These are phyloP conservation scores for Pseudonitzschia delicatissima DNA, from an alignment of 108 stramenopile genomes.

Conservation along the genomic window DNA sequence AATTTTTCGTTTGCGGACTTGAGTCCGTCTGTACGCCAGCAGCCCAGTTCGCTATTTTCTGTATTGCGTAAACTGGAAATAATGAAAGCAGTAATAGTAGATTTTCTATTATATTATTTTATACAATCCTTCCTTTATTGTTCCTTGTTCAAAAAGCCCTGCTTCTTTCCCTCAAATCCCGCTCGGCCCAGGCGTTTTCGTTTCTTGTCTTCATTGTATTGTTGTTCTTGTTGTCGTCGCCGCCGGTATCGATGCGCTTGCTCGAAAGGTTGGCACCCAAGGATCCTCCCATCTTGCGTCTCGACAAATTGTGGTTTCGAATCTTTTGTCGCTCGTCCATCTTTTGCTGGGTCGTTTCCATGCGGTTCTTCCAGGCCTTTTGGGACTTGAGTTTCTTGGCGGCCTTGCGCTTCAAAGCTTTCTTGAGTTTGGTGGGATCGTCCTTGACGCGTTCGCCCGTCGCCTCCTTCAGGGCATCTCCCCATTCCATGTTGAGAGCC, in stretches of 20 bases:
- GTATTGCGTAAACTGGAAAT: too few species aligned
- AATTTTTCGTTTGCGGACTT: too few species aligned
- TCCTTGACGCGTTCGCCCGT: constrained; percentile 68
- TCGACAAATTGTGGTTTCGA: constrained; percentile 76
- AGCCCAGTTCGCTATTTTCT: too few species aligned
- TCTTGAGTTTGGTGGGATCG: constrained; percentile 80
- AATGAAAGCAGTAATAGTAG: too few species aligned
- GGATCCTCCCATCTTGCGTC: constrained; percentile 72
- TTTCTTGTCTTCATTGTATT: constrained; percentile 32
- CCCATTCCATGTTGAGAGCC: constrained; percentile 73
- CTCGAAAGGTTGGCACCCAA: constrained; percentile 74
- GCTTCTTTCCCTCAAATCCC: constrained; percentile 85
- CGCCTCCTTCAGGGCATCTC: constrained; percentile 71
- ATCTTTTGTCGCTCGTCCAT: constrained; percentile 76
- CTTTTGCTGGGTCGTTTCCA: constrained; percentile 64
- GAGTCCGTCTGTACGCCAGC: too few species aligned
- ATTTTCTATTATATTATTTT: too few species aligned
- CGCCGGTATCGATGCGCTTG: constrained; percentile 58
- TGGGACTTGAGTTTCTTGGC: constrained; percentile 80
- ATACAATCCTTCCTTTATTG: too few species aligned
- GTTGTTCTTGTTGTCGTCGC: constrained; percentile 26
- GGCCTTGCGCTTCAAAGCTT: constrained; percentile 78
- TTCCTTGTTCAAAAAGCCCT: constrained; percentile 73
- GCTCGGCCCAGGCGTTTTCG: constrained; percentile 52
- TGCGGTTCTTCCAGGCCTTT: constrained; percentile 82